A percentile compares a stretch with the other conserved stretches of the same genome.
These are phyloP conservation scores for Trichoderma asperelloides DNA, from an alignment of 495 filamentous ascomycete genomes.

Conservation along the genomic window DNA sequence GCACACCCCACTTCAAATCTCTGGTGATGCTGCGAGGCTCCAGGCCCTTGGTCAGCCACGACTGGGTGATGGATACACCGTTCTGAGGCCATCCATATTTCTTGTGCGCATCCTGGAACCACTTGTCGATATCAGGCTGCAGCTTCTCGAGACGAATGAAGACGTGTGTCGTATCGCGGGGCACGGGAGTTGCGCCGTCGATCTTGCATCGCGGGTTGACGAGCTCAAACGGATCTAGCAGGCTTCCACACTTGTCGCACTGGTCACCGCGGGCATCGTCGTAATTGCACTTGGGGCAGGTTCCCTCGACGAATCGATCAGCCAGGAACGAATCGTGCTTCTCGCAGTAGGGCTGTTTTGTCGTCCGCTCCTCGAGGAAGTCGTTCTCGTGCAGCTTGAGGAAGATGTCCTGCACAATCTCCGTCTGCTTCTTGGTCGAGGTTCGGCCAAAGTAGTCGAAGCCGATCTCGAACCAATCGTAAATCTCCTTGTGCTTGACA, in stretches of 20 bases:
- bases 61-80: conserved; percentile 58
- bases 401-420: conserved; percentile 81
- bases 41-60: conserved; percentile 75
- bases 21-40: conserved; percentile 83
- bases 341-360: conserved; percentile 76
- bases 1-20: conserved; percentile 83
- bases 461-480: conserved; percentile 71
- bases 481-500: conserved; percentile 72
- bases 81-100: conserved; percentile 66
- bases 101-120: conserved; percentile 46
- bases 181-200: conserved; percentile 67
- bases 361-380: conserved; percentile 70
- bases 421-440: conserved; percentile 70
- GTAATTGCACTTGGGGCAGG: conserved; percentile 72
- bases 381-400: conserved; percentile 64
- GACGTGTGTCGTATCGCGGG: conserved; percentile 53
- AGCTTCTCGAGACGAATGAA: conserved; percentile 75
- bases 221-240: conserved; percentile 67
- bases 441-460: conserved; percentile 85
- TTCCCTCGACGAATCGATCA: conserved; percentile 89
- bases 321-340: conserved; percentile 78
- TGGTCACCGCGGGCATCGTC: conserved; percentile 69
- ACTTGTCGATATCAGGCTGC: conserved; percentile 62
- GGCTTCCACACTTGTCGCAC: conserved; percentile 74
- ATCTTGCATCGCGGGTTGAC: conserved; percentile 66